Conservation (phyloP, 140 eudicot species). For the Erigeron philadelphicus region DNA sequence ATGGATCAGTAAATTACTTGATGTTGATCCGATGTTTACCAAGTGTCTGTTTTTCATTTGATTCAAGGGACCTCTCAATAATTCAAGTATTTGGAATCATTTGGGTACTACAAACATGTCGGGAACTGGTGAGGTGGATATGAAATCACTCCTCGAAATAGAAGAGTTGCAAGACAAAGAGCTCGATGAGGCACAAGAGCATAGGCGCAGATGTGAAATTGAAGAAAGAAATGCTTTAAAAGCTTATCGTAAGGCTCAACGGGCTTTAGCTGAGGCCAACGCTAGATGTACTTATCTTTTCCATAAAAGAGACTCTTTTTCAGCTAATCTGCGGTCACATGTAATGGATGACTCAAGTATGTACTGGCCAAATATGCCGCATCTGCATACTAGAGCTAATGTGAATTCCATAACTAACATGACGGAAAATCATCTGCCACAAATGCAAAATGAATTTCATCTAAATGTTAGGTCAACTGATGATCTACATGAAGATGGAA, state of each 20-base stretch:
- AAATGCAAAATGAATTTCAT: constrained; percentile 27
- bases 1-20: constrained; percentile 4
- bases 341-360: constrained; percentile 49
- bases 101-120: constrained; percentile 26
- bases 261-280: constrained; percentile 66
- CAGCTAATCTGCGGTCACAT: constrained; percentile 48
- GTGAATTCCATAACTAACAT: constrained; percentile 32
- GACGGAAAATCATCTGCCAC: constrained; percentile 37
- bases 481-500: constrained; percentile 24
- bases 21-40: constrained; percentile 22
- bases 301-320: constrained; percentile 46
- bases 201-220: constrained; percentile 60
- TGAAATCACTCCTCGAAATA: constrained; percentile 43
- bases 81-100: constrained; percentile 41
- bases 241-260: constrained; percentile 71
- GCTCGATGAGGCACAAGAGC: constrained; percentile 76
- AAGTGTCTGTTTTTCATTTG: constrained; percentile 12
- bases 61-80: constrained; percentile 37
- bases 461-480: constrained; percentile 20
- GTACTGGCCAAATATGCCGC: constrained; percentile 36
- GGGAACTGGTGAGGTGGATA: constrained; percentile 37
- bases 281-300: constrained; percentile 60
- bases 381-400: constrained; percentile 31
- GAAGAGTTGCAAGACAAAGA: constrained; percentile 69
- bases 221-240: constrained; percentile 64